Evolutionary conservation across 2,329 filamentous ascomycete species (phyloP).

Genomic region (Nemania abortiva): DNA sequence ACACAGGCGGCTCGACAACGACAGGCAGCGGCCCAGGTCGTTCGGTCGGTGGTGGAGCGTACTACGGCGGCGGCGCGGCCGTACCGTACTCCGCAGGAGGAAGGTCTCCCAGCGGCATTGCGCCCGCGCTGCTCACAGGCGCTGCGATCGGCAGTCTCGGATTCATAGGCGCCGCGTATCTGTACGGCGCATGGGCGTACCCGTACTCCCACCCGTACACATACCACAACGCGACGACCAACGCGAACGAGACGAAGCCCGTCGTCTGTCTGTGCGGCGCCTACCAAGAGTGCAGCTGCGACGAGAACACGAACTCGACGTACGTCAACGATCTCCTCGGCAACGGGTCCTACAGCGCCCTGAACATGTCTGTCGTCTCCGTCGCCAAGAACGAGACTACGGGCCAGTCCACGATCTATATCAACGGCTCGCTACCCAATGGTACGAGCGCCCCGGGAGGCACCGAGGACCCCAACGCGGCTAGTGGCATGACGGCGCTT

Average conservation of each 20-base stretch:
- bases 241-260: slow-evolving; percentile 69
- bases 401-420: slow-evolving; percentile 66
- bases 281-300: slow-evolving; percentile 65
- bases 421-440: slow-evolving; percentile 82
- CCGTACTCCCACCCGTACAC: slow-evolving; percentile 63
- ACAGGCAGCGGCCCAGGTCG: slow-evolving; percentile 69
- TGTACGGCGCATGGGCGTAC: slow-evolving; percentile 65
- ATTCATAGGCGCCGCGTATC: slow-evolving; percentile 69
- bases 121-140: slow-evolving; percentile 63
- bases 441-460: slow-evolving; percentile 68
- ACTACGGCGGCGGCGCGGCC: slow-evolving; percentile 74
- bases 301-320: slow-evolving; percentile 72
- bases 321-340: slow-evolving; percentile 74
- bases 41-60: slow-evolving; percentile 70
- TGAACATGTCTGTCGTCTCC: slow-evolving; percentile 72
- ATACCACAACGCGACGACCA: slow-evolving; percentile 64
- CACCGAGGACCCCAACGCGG: slow-evolving; percentile 55
- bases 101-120: slow-evolving; percentile 58
- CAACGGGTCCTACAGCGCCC: slow-evolving; percentile 68
- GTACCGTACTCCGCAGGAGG: slow-evolving; percentile 71
- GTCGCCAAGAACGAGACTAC: slow-evolving; percentile 74
- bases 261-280: slow-evolving; percentile 72
- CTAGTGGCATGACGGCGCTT: slow-evolving; percentile 51
- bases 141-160: slow-evolving; percentile 67
- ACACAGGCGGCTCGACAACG: slow-evolving; percentile 64